phyloP scores from a whole-genome alignment of 2,329 filamentous ascomycete species.

The Sphaerulina musiva region DNA sequence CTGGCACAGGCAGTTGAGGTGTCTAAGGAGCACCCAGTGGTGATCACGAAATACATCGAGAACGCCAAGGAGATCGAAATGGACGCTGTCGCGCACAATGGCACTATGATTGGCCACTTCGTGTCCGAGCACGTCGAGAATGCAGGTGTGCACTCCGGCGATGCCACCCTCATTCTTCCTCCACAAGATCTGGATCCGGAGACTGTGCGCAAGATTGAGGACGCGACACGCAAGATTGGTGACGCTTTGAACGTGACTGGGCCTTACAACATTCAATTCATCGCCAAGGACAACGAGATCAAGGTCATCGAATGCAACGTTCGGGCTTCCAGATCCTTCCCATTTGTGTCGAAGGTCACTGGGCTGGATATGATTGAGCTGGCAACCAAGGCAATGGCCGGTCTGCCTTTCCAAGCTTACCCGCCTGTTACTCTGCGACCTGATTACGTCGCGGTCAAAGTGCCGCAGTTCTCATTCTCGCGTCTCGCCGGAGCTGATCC shows the following conservation, averaged over 20 bases:
- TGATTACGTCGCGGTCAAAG: constrained; percentile 91
- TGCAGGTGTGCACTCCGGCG: constrained; percentile 95
- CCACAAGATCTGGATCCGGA: constrained; percentile 87
- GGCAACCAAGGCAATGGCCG: constrained; percentile 95
- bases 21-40: constrained; percentile 89
- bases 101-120: constrained; percentile 87
- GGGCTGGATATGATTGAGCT: constrained; percentile 96
- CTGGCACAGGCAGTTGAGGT: constrained; percentile 87
- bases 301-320: constrained; percentile 99
- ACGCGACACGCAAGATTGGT: constrained; percentile 92
- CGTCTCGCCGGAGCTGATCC: constrained; percentile 92
- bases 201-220: constrained; percentile 84
- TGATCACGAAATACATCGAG: constrained; percentile 99
- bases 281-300: constrained; percentile 98
- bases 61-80: constrained; percentile 99
- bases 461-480: constrained; percentile 98
- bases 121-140: constrained; percentile 99
- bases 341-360: constrained; percentile 98
- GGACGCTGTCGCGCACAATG: constrained; percentile 91
- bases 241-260: constrained; percentile 91
- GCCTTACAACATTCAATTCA: constrained; percentile 98
- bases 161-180: constrained; percentile 89
- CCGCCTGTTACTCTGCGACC: constrained; percentile 67
- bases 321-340: constrained; percentile 89
- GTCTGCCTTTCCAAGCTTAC: constrained; percentile 73